Evolutionary conservation across 768 basidiomycete species (phyloP), one percentile per base, ranked within the genome.

Genomic region (Pleurotus tuoliensis): DNA sequence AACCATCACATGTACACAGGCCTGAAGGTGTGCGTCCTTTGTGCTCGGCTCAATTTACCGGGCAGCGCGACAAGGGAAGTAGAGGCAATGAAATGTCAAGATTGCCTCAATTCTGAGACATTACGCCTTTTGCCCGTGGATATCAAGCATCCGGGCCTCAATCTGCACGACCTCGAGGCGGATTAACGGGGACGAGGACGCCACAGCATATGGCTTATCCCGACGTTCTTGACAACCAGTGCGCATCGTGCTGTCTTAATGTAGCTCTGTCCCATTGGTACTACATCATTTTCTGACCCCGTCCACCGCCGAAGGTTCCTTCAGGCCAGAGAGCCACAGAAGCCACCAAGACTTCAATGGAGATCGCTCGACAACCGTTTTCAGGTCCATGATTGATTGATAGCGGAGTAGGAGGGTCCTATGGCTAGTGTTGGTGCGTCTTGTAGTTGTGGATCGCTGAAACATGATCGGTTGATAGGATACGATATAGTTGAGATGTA

Each of bases 381-480:
- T 50, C 48, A 50, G 15, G 38, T 16, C 39, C 51, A 53, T 16
- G 41, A 41, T 22, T 53, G 51, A 41, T 20, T 53, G 51, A 53
- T 53, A 39, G 50, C 37, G 30, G 16, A n/a, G 27, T 11, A 27
- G 30, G 49, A 51, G 24, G 24, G 24, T 34, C 49, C 49, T 51
- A 51, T 22, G 41, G n/a, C 30, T 34, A 34, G 11, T 34, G 30
- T 16, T 6, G 46, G 46, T 24, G 16, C 46, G 9, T 22, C 18
- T 47, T 47, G 18, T 24, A 25, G 22, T 47, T 6, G 46, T 47
- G 46, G 41, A 15, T 30, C n/a, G 27, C 48, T 53, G 51, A 53
- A 53, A 53, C 51, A 53, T 53, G 51, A 53, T 53, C 51, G 51
- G 51, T 53, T 53, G 51, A 53, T 30, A 53, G 41, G 51, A 53